Base-by-base conservation (phyloP, 192 early-diverging fungal genomes). In the Linnemannia exigua region DNA sequence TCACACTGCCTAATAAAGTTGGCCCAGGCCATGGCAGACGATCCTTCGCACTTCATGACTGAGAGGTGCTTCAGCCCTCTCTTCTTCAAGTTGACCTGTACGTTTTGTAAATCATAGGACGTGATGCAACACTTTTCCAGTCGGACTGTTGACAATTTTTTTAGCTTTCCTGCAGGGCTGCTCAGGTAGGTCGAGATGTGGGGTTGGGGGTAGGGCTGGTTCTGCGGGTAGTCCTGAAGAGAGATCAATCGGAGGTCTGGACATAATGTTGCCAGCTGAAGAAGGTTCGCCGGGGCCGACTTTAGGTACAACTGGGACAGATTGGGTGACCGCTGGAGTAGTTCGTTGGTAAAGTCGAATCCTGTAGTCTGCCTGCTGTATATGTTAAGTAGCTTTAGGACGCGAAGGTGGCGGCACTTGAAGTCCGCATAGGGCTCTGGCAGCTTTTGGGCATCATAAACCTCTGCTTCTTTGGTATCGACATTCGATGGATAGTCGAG, bases 1-100 rank as follows among this genome's bases (percentile, higher is more conserved):
- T 67, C 47, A 38, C 79, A 80, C 72, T 68, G 67, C 3, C 46
- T 72, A n/a, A 80, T 25, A 48, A 80, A 80, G 35, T 50, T 19
- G 6, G 72, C 79, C 41, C 68, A 22, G 5, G 47, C 79, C 35
- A 74, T 35, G 16, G 67, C 54, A 7, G 61, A 67, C 3, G 74
- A 9, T 0, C n/a, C 37, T 0, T 2, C 8, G 25, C 79, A 80
- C 19, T 52, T 14, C 8, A 35, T 54, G n/a, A 80, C 46, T n/a
- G 67, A 48, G 2, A 80, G 44, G 51, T 54, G 47, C 72, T 33
- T 41, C 3, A 80, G 72, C 38, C 66, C 52, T 5, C 68, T 44
- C 50, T 46, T 16, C 22, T 66, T 69, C 19, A 80, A 68, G 15
- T 63, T 63, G 58, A 25, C 25, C 58, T 63, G 58, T 8, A 63